Evolutionary conservation across 108 stramenopile genomes (phyloP).

Genomic region (Parietichytrium sp.): DNA sequence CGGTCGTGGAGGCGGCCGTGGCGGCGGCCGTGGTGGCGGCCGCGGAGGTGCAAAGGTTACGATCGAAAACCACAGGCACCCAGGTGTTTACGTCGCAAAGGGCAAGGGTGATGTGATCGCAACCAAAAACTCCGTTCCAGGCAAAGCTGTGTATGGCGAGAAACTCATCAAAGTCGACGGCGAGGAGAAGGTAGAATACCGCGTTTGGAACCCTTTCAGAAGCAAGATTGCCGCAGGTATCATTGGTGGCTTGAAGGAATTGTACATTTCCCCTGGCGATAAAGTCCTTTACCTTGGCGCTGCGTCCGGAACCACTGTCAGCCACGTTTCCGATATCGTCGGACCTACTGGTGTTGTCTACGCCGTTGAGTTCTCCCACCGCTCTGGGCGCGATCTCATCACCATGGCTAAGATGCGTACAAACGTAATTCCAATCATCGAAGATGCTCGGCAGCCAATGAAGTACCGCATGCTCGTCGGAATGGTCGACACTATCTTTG

Average conservation of each 20-base stretch:
- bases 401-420: conserved; percentile 97
- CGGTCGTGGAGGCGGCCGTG: conserved; percentile 55
- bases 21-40: conserved; percentile 65
- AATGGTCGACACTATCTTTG: conserved; percentile 98
- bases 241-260: conserved; percentile 94
- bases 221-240: conserved; percentile 99
- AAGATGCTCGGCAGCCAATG: conserved; percentile 98
- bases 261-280: conserved; percentile 91
- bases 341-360: conserved; percentile 95
- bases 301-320: conserved; percentile 96
- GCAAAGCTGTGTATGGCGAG: conserved; percentile 98
- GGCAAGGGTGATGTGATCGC: conserved; percentile 98
- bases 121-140: conserved; percentile 93
- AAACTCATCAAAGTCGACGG: conserved; percentile 91
- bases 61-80: conserved; percentile 79
- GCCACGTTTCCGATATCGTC: conserved; percentile 97
- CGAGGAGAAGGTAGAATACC: conserved; percentile 93
- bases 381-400: conserved; percentile 95
- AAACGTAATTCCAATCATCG: conserved; percentile 98
- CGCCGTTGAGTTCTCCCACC: conserved; percentile 98
- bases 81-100: conserved; percentile 95
- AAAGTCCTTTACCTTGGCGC: conserved; percentile 99
- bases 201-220: conserved; percentile 99
- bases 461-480: conserved; percentile 99
- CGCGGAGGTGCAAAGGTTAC: conserved; percentile 87